These are phyloP conservation scores for Crepidotus variabilis DNA, from an alignment of 768 basidiomycete species.

Conservation along the genomic window DNA sequence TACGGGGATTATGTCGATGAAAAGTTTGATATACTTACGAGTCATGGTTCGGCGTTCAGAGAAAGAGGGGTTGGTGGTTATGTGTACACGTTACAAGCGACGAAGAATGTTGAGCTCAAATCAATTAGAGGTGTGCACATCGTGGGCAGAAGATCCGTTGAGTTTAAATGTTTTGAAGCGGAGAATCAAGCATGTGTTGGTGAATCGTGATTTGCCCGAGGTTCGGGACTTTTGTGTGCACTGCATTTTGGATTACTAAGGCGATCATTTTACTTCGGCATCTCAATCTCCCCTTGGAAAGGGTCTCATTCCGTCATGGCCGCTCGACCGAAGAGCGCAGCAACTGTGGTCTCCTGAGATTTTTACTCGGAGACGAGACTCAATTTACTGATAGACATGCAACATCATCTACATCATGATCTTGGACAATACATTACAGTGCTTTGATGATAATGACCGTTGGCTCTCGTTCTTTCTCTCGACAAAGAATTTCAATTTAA, in stretches of 20 bases:
- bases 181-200: not conserved
- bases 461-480: too few relatives aligned
- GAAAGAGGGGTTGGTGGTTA: too few relatives aligned
- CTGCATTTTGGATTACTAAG: not conserved
- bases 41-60: constrained; percentile 38
- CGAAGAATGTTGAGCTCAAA: too few relatives aligned
- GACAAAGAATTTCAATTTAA: not conserved
- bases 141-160: too few relatives aligned
- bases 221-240: not conserved
- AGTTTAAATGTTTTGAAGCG: not conserved
- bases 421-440: too few relatives aligned
- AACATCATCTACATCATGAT: too few relatives aligned
- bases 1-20: constrained; percentile 4
- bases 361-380: not conserved
- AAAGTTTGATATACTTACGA: constrained; percentile 34
- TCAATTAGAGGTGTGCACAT: too few relatives aligned
- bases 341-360: not conserved
- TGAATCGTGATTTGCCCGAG: not conserved
- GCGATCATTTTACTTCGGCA: not conserved
- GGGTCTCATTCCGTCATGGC: too few relatives aligned
- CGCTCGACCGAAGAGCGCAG: not conserved
- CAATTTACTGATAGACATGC: too few relatives aligned
- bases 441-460: too few relatives aligned
- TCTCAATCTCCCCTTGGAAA: not conserved
- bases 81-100: too few relatives aligned